Evolutionary conservation across 257 asterid species (phyloP).

Genomic region (Fraxinus excelsior): DNA sequence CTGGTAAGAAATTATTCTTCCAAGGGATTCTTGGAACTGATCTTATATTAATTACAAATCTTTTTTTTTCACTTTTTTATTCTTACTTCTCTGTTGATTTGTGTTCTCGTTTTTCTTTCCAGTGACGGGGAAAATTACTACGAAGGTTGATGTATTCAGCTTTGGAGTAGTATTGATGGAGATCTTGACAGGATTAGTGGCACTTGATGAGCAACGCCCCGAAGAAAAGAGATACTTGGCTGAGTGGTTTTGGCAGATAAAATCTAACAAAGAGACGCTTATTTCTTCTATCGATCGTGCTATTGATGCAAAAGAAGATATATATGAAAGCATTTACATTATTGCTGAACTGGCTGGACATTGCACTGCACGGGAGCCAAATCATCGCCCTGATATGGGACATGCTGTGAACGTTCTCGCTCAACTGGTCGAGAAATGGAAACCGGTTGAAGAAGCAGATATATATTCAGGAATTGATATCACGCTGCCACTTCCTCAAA

Average conservation of each 20-base stretch:
- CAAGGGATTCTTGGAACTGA: not conserved
- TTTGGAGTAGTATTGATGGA: constrained; percentile 27
- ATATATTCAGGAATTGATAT: not conserved
- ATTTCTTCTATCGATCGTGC: constrained; percentile 15
- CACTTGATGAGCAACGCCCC: constrained; percentile 14
- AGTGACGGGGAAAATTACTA: constrained; percentile 23
- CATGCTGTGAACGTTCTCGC: constrained; percentile 19
- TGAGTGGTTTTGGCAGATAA: constrained; percentile 22
- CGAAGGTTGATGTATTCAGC: constrained; percentile 25
- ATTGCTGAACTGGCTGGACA: constrained; percentile 26
- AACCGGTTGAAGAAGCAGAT: not conserved
- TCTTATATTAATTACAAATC: too few relatives aligned
- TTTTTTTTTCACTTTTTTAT: not conserved
- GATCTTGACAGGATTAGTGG: constrained; percentile 19
- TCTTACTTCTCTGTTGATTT: not conserved
- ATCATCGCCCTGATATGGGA: constrained; percentile 26
- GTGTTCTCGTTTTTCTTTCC: constrained; percentile 3
- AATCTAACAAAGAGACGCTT: not conserved
- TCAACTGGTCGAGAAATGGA: constrained; percentile 21
- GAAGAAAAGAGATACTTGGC: constrained; percentile 16
- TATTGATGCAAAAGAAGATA: constrained; percentile 15
- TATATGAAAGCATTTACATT: not conserved
- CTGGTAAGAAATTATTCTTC: constrained; percentile 24
- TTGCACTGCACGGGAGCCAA: constrained; percentile 22
- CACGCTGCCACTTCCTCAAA: not conserved